These are phyloP conservation scores for Exophiala spinifera DNA, from an alignment of 2,329 filamentous ascomycete species.

Conservation along the genomic window DNA sequence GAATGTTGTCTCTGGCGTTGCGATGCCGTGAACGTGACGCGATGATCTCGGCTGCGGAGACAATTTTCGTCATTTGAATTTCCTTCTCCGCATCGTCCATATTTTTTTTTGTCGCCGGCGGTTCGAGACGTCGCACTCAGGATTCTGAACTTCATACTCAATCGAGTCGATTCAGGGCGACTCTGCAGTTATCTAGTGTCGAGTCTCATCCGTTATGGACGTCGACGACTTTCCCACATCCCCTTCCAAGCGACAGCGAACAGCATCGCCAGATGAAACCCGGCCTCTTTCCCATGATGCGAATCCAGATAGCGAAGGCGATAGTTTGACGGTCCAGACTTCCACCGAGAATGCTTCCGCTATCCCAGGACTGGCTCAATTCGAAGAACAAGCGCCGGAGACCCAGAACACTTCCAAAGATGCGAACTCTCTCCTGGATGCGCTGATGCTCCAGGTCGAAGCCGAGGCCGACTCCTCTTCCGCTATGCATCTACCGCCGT, in stretches of 20 bases:
- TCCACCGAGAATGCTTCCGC: background rate
- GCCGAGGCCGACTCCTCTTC: conserved; percentile 24
- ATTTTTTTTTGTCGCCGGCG: background rate
- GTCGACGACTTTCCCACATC: conserved; percentile 25
- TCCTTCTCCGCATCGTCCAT: conserved; percentile 3
- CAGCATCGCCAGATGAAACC: conserved; percentile 17
- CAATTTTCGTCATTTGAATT: conserved; percentile 1
- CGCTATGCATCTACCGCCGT: background rate
- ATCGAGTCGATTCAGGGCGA: background rate
- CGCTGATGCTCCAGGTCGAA: conserved; percentile 28
- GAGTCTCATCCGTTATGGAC: conserved; percentile 13
- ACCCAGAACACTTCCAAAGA: background rate
- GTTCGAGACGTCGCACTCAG: background rate
- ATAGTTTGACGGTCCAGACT: background rate
- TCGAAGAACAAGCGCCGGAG: background rate
- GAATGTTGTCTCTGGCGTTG: background rate
- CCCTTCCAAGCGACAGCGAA: conserved; percentile 26
- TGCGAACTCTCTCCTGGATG: conserved; percentile 24
- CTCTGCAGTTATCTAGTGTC: background rate
- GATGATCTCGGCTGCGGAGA: background rate
- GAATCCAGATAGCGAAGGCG: background rate
- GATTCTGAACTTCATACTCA: background rate
- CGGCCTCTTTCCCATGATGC: conserved; percentile 1
- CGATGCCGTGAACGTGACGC: no score
- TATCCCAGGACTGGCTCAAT: background rate